Conservation (phyloP, 2,329 filamentous ascomycete genomes). For the Neoscytalidium dimidiatum region DNA sequence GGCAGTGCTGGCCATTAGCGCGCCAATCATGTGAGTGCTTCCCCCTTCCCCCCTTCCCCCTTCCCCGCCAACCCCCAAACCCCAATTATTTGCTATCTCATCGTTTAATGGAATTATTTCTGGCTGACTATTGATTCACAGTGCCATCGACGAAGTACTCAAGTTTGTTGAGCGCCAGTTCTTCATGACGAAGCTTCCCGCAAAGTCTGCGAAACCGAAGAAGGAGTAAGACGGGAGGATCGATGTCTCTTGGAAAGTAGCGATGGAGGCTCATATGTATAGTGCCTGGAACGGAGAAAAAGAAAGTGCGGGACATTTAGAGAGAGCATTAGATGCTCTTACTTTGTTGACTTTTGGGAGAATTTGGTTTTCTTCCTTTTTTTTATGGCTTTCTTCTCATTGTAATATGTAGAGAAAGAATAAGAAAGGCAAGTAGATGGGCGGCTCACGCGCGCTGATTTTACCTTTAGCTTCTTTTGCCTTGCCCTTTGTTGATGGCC, state of each 20-base stretch:
- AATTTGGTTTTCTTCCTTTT: not conserved
- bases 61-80: too few species aligned
- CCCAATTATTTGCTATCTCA: too few species aligned
- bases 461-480: not conserved
- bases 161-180: conserved; percentile 68
- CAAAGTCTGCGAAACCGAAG: not conserved
- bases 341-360: not conserved
- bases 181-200: conserved; percentile 26
- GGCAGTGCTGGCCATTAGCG: conserved; percentile 84
- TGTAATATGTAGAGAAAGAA: not conserved
- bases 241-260: too few species aligned
- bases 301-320: too few species aligned
- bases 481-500: not conserved
- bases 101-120: conserved; percentile 7
- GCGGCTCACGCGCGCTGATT: not conserved
- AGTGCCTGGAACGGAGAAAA: too few species aligned
- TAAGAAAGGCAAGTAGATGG: not conserved
- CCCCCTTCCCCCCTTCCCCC: conserved; percentile 1
- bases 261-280: too few species aligned
- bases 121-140: conserved; percentile 37
- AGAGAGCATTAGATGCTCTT: too few species aligned
- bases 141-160: conserved; percentile 79
- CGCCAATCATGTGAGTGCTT: conserved; percentile 88
- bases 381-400: not conserved
- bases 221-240: conserved; percentile 10